Base-by-base conservation (phyloP, 2,329 filamentous ascomycete genomes). In the Colletotrichum musicola region DNA sequence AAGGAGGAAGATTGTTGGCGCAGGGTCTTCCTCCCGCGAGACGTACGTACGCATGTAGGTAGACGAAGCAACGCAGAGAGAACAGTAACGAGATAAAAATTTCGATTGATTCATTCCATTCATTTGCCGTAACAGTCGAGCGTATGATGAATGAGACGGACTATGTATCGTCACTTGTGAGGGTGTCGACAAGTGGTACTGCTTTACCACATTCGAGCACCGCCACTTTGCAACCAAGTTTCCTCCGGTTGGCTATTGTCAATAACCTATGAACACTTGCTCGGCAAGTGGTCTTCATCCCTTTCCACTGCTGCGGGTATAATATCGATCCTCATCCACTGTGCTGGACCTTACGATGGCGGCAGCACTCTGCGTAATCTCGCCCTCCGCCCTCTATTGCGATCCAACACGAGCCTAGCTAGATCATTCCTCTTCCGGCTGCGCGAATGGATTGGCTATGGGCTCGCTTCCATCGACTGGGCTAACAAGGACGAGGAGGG, bases 391-490 rank as follows among this genome's bases (percentile, higher is more conserved):
- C 18, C 12, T 42, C 42, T 18, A 22, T 10, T 14, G 38, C 40
- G 55, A 9, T 12, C 14, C 40, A 6, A 14, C 57, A 38, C 40
- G 16, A 14, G 18, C 30, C 50, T 16, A 7, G n/a, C 44, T n/a
- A 27, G 25, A 53, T 84, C 79, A 84, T 56, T 85, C 89, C 73
- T 94, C 91, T 55, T 94, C 91, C 25, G 87, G 85, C 76, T 93
- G 90, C 61, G 92, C 84, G 77, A 98, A 99, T 0, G 96, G 96
- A 79, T 99, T 99, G 75, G 92, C 89, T 75, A 99, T 99, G 81
- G 95, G 92, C 82, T 98, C 95, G 82, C 94, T 98, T 64, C 96
- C 96, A 77, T 98, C 95, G 60, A 96, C 88, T 4, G 96, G 96
- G 71, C 93, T 96, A 77, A 99, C 93, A 71, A 97, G 88, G 46